A percentile compares a stretch with the other conserved stretches of the same genome.
phyloP scores from a whole-genome alignment of 768 basidiomycete genomes.

The Lentinula sp. region DNA sequence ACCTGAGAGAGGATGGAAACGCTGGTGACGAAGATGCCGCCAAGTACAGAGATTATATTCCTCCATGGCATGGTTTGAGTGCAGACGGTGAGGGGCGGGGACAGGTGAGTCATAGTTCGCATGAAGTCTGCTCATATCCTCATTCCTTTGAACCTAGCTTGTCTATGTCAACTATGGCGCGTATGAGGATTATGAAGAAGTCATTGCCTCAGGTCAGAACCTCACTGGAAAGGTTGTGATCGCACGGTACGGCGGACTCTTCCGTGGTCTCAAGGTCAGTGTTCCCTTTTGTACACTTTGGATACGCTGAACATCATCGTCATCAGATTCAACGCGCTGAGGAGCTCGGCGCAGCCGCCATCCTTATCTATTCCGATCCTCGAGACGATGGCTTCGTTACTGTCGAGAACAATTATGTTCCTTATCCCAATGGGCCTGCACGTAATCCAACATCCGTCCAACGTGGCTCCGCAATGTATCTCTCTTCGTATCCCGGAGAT shows the following conservation, averaged over 20 bases:
- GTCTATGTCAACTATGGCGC: conserved; percentile 81
- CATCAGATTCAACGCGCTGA: conserved; percentile 53
- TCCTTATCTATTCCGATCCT: conserved; percentile 60
- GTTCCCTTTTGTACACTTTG: background rate
- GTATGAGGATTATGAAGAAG: conserved; percentile 62
- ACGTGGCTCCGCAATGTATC: conserved; percentile 61
- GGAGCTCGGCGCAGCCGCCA: conserved; percentile 55
- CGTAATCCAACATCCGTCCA: conserved; percentile 57
- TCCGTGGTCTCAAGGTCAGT: conserved; percentile 63
- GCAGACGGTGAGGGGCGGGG: conserved; percentile 71
- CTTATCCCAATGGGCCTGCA: conserved; percentile 68
- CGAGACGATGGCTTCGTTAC: conserved; percentile 64
- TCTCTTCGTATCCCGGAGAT: conserved; percentile 50
- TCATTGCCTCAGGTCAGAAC: conserved; percentile 60
- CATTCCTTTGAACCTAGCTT: conserved; percentile 15
- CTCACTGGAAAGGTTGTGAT: conserved; percentile 76
- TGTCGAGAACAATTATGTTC: conserved; percentile 52
- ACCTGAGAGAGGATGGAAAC: conserved; percentile 67
- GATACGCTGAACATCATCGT: background rate
- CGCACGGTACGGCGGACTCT: conserved; percentile 52
- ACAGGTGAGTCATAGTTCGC: conserved; percentile 23
- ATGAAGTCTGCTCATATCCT: background rate
- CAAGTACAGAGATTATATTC: conserved; percentile 59
- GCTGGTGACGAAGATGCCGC: conserved; percentile 68
- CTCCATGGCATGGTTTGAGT: conserved; percentile 85